Evolutionary conservation across 495 filamentous ascomycete genomes (phyloP).

Genomic region (Aspergillus sparsus): DNA sequence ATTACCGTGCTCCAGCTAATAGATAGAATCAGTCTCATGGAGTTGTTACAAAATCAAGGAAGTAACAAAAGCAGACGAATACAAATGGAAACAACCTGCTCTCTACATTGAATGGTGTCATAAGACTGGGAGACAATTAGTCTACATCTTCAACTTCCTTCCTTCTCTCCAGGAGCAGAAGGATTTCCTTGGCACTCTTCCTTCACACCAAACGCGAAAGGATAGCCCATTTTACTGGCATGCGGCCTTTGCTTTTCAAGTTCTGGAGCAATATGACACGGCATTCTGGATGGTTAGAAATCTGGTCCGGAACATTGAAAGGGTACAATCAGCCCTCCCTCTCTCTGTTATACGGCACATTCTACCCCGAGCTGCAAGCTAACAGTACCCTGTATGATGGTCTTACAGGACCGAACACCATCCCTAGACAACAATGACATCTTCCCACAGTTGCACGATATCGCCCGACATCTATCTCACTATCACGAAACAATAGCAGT

Average conservation of each 20-base stretch:
- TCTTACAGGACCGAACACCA: not conserved
- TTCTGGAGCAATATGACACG: slow-evolving; percentile 13
- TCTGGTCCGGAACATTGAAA: slow-evolving; percentile 18
- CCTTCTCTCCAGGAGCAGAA: not conserved
- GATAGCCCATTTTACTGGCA: slow-evolving; percentile 22
- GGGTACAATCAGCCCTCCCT: slow-evolving; percentile 4
- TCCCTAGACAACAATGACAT: not conserved
- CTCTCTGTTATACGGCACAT: not conserved
- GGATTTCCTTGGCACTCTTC: not conserved
- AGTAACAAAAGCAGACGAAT: slow-evolving; percentile 5
- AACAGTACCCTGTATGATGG: not conserved
- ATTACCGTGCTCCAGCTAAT: not conserved
- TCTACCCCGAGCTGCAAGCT: not conserved
- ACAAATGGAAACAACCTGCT: slow-evolving; percentile 19
- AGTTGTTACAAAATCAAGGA: slow-evolving; percentile 22
- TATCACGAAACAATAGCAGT: slow-evolving; percentile 9
- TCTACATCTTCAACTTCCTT: slow-evolving; percentile 14
- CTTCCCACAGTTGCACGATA: slow-evolving; percentile 5
- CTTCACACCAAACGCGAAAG: not conserved
- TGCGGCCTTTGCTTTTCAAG: slow-evolving; percentile 8
- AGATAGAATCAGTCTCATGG: slow-evolving; percentile 16
- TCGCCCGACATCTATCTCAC: slow-evolving; percentile 7
- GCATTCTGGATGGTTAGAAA: slow-evolving; percentile 21
- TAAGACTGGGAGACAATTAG: not conserved
- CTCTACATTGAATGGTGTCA: slow-evolving; percentile 18